Evolutionary conservation across 257 asterid genomes (phyloP), one percentile per base, ranked within the genome.

Genomic region (Orobanche coerulescens): DNA sequence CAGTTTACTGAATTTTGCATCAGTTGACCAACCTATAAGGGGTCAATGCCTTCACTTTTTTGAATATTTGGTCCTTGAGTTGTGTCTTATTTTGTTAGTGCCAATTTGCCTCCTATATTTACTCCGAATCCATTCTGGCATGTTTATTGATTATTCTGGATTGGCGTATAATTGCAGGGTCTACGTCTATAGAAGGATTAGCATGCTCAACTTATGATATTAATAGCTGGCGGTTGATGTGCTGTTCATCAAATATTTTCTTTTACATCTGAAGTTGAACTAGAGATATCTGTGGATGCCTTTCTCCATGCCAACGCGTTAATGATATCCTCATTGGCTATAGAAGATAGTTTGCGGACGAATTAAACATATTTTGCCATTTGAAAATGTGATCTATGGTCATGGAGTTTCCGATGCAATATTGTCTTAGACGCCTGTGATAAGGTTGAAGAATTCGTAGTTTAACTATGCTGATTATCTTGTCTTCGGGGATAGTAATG

Each of bases 221-320:
- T 84, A 76, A 78, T 87, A 81, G 90, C 96, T 82, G 99, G 97
- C 86, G 99, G 94, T 86, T 93, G 97, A 93, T 93, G 82, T 83
- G 96, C 95, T 93, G 95, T 93, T 83, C 95, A 79, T 78, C 85
- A 77, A 84, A 84, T 84, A 87, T 89, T 89, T 81, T 81, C 78
- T 87, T 87, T 87, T 86, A 67, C 92, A 75, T 87, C 88, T 90
- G 91, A 87, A 83, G 96, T 85, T 74, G 72, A 77, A 73, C 69
- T 77, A 63, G 73, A 50, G 79, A 76, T 71, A 75, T 52, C 72
- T 58, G 52, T 68, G 67, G 79, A 77, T 49, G 79, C 85, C 81
- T 77, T 84, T 81, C 80, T 74, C 82, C 81, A 70, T 81, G 92
- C 80, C 75, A 90, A 80, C 80, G 72, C 81, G 68, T 75, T 80